A percentile compares a stretch with the other conserved stretches of the same genome.
Evolutionary conservation across 2,329 filamentous ascomycete species (phyloP).

Genomic region (Fusarium poae): DNA sequence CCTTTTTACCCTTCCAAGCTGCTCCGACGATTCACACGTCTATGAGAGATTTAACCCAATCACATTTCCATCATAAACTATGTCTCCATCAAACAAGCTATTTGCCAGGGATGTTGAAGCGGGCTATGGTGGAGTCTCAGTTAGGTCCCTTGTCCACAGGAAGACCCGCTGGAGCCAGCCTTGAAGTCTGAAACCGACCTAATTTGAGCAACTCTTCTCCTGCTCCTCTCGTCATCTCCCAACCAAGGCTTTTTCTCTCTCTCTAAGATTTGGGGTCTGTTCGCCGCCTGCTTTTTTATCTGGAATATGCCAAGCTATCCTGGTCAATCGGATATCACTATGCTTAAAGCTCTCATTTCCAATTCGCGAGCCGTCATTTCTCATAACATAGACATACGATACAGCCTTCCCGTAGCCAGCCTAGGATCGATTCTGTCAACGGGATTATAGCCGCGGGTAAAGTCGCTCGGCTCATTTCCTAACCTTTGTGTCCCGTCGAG

Average conservation of each 20-base stretch:
- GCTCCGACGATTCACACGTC: constrained; percentile 20
- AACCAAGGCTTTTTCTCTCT: constrained; percentile 18
- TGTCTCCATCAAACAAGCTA: constrained; percentile 49
- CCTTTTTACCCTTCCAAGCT: constrained; percentile 23
- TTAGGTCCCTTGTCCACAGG: not conserved
- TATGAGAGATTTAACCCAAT: not conserved
- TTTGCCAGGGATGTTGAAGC: constrained; percentile 26
- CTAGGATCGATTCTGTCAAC: not conserved
- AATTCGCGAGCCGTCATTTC: constrained; percentile 5
- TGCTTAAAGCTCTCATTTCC: constrained; percentile 6
- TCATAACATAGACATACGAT: not conserved
- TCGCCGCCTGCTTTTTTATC: constrained; percentile 1
- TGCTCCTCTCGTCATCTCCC: constrained; percentile 46
- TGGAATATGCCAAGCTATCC: constrained; percentile 12
- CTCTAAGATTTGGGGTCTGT: constrained; percentile 2
- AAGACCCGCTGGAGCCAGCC: constrained; percentile 18
- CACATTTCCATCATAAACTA: not conserved
- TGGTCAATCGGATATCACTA: constrained; percentile 1
- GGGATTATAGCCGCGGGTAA: not conserved
- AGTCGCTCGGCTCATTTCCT: constrained; percentile 14
- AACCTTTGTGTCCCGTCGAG: constrained; percentile 10
- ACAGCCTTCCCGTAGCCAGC: not conserved
- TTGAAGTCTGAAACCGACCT: constrained; percentile 47
- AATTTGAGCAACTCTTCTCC: constrained; percentile 33
- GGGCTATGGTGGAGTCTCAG: constrained; percentile 22